Percentiles rank a stretch among this genome's conserved stretches.
These are phyloP conservation scores for Populus davidiana DNA, from an alignment of 345 rosid species.

Conservation along the genomic window DNA sequence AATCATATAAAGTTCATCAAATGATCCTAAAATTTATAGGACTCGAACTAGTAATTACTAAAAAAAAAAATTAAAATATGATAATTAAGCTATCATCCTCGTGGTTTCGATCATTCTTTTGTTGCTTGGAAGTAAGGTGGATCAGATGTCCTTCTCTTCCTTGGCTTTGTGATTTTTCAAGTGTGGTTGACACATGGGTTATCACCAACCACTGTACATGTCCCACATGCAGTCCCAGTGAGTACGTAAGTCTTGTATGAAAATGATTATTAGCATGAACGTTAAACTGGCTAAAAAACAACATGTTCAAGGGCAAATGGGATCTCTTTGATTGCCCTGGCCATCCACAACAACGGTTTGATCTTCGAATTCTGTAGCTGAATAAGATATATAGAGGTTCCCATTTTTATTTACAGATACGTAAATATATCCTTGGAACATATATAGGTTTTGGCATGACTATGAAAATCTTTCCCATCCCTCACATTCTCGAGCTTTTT, in stretches of 20 bases:
- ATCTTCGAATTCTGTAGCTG: not conserved
- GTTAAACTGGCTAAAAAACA: conserved; percentile 12
- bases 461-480: too few relatives aligned
- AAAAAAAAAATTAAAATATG: too few relatives aligned
- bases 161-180: not conserved
- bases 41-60: fast-evolving
- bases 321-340: not conserved
- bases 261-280: conserved; percentile 15
- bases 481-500: not conserved
- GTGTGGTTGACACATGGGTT: conserved; percentile 15
- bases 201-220: conserved; percentile 17
- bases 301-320: not conserved
- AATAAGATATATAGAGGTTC: not conserved
- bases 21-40: too few relatives aligned
- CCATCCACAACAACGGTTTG: not conserved
- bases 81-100: too few relatives aligned
- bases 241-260: not conserved
- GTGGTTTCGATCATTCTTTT: too few relatives aligned
- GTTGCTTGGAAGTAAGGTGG: conserved; percentile 30
- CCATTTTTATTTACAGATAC: not conserved
- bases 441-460: not conserved
- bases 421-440: not conserved
- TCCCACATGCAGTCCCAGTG: not conserved
- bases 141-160: conserved; percentile 29
- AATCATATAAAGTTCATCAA: too few relatives aligned